phyloP scores from a whole-genome alignment of 345 rosid species.

The Acer campestre region DNA sequence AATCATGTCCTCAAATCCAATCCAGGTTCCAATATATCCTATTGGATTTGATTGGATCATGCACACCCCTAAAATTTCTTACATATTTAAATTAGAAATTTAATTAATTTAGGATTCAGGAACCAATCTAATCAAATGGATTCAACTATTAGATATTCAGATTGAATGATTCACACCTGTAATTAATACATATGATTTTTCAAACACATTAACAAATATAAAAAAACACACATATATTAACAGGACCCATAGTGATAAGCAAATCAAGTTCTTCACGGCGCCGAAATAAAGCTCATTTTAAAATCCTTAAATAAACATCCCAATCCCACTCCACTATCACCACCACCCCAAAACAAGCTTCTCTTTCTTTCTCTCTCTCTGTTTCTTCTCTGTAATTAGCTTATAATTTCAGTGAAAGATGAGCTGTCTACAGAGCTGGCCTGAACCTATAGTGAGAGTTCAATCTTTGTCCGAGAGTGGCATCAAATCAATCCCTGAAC shows the following conservation, averaged over 20 bases:
- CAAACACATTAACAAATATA: no score
- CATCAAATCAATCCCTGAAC: slow-evolving; percentile 48
- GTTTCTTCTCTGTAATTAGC: no score
- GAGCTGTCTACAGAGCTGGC: slow-evolving; percentile 63
- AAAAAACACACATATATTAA: neutral
- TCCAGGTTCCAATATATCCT: no score
- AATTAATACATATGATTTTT: no score
- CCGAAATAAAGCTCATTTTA: slow-evolving; percentile 17
- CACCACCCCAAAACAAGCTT: neutral
- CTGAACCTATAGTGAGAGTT: slow-evolving; percentile 89
- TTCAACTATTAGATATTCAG: no score
- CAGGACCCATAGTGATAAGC: neutral
- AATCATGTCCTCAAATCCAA: no score
- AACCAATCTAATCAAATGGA: no score
- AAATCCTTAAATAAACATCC: slow-evolving; percentile 28
- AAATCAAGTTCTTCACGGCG: slow-evolving; percentile 36
- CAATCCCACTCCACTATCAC: neutral
- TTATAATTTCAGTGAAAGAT: slow-evolving; percentile 9
- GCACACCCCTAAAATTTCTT: no score
- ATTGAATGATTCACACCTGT: no score
- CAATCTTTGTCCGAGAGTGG: slow-evolving; percentile 77
- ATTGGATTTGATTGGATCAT: no score
- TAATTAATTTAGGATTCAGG: no score
- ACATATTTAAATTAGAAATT: no score
- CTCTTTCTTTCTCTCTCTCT: neutral